Conservation (phyloP, 805 yeast species). For the Kluyveromyces aestuarii region DNA sequence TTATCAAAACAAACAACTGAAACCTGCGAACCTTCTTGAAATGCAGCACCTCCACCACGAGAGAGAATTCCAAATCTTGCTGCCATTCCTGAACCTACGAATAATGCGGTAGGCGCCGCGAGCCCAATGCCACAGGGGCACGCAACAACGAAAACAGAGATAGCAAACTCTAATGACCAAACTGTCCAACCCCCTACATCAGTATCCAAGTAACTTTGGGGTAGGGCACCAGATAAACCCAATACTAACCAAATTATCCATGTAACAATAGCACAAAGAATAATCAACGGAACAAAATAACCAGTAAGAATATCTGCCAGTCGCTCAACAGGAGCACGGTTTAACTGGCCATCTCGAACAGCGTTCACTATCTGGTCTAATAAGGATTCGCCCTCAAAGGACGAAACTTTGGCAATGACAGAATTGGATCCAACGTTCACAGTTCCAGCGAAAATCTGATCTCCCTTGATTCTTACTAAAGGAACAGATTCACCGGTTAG, state of each 20-base stretch:
- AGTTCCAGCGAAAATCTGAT: conserved; percentile 66
- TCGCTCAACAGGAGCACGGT: conserved; percentile 65
- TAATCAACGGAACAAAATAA: conserved; percentile 63
- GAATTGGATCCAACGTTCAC: conserved; percentile 51
- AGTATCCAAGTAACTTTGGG: conserved; percentile 46
- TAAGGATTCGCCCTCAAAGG: conserved; percentile 55
- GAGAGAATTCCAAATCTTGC: conserved; percentile 70
- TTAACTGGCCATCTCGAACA: conserved; percentile 65
- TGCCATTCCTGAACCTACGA: conserved; percentile 72
- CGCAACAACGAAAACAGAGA: conserved; percentile 73
- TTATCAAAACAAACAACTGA: conserved; percentile 67
- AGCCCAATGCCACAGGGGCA: conserved; percentile 83
- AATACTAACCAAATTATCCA: conserved; percentile 63
- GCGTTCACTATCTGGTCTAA: conserved; percentile 61
- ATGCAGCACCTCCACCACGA: conserved; percentile 75
- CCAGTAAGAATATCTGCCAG: conserved; percentile 62
- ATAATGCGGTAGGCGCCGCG: conserved; percentile 78
- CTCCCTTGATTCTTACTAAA: conserved; percentile 47
- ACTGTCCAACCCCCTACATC: conserved; percentile 68
- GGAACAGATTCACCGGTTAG: conserved; percentile 57
- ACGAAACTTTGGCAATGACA: conserved; percentile 44
- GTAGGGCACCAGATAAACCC: conserved; percentile 46
- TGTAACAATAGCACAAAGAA: conserved; percentile 47
- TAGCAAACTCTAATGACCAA: conserved; percentile 71
- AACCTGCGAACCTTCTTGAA: conserved; percentile 62